These are phyloP conservation scores for Chlorella sp. DNA, from an alignment of 139 green algal species.

Conservation along the genomic window DNA sequence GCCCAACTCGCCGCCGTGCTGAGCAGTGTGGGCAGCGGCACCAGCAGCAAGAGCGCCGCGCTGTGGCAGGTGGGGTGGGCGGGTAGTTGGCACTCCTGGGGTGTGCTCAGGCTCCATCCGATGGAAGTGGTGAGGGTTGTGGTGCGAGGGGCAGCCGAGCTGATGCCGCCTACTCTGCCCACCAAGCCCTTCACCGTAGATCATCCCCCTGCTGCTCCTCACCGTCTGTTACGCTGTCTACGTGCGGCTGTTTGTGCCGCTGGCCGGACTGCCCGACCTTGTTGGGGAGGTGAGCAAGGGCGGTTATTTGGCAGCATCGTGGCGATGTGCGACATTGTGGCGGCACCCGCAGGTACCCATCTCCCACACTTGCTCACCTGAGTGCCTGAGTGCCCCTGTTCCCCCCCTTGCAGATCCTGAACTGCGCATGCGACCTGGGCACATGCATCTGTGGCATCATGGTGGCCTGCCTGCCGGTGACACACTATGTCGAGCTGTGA, in stretches of 20 bases:
- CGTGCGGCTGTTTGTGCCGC: slow-evolving; percentile 11
- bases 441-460: slow-evolving; percentile 26
- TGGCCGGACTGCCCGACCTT: not conserved
- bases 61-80: slow-evolving; percentile 16
- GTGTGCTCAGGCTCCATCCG: too few species aligned
- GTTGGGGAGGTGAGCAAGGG: not conserved
- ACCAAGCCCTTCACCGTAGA: not conserved
- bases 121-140: too few species aligned
- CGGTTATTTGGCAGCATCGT: too few species aligned
- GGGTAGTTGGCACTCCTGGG: too few species aligned
- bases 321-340: too few species aligned
- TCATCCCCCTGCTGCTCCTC: slow-evolving; percentile 17
- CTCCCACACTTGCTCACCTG: too few species aligned
- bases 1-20: slow-evolving; percentile 17
- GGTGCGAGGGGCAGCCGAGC: too few species aligned
- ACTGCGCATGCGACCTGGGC: slow-evolving; percentile 23
- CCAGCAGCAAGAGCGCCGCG: not conserved
- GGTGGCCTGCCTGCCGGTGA: not conserved
- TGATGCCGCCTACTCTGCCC: too few species aligned
- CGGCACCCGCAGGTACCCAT: too few species aligned
- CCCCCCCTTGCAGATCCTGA: not conserved
- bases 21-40: not conserved
- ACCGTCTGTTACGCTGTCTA: slow-evolving; percentile 7
- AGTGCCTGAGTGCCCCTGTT: too few species aligned
- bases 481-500: not conserved